Percentiles rank a stretch among this genome's conserved stretches.
phyloP scores from a whole-genome alignment of 2,329 filamentous ascomycete genomes.

The Hymenoscyphus fraxineus region DNA sequence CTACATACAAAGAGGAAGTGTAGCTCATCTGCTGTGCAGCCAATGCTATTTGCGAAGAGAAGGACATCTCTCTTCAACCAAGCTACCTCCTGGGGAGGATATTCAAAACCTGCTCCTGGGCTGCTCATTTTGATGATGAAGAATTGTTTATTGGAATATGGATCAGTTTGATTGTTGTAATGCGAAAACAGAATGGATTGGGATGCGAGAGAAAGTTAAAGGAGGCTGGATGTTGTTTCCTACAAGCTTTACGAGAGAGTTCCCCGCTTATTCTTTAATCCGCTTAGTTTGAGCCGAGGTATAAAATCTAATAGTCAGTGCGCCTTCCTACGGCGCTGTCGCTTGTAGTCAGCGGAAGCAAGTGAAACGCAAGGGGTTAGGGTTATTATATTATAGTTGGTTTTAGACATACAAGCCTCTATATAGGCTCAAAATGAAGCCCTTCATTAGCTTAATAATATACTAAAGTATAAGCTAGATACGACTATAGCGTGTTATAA shows the following conservation, averaged over 20 bases:
- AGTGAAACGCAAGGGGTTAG: no score
- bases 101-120: slow-evolving; percentile 70
- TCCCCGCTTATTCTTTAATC: background rate
- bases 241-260: background rate
- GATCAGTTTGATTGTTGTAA: background rate
- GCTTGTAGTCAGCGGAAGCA: no score
- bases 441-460: no score
- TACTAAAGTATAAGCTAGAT: no score
- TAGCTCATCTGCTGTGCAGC: slow-evolving; percentile 76
- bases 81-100: slow-evolving; percentile 68
- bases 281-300: background rate
- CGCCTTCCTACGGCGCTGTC: no score
- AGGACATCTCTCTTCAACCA: slow-evolving; percentile 88
- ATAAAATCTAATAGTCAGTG: no score
- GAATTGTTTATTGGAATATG: no score
- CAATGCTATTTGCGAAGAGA: slow-evolving; percentile 88
- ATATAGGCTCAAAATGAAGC: no score
- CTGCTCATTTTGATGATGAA: slow-evolving; percentile 25
- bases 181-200: background rate
- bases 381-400: no score
- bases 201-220: background rate
- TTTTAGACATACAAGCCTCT: no score
- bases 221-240: background rate
- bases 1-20: slow-evolving; percentile 78
- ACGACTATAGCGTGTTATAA: no score